Conservation (phyloP, 1,139 yeast species). For the Yamadazyma diddensiae region DNA sequence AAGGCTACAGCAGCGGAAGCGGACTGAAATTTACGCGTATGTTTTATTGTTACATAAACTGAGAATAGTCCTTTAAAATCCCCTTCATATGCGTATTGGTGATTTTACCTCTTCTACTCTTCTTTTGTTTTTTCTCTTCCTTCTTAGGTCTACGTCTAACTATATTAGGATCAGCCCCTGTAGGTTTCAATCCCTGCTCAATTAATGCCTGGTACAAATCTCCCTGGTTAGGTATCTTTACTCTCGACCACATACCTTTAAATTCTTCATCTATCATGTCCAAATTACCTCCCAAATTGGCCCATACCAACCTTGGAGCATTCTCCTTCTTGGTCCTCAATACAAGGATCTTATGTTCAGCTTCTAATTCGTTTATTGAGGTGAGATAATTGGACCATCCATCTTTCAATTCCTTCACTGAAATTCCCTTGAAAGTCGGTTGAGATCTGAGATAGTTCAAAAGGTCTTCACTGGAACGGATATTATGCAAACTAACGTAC, state of each 20-base stretch:
- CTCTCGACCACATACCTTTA: constrained; percentile 72
- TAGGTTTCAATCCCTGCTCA: constrained; percentile 88
- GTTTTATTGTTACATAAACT: constrained; percentile 24
- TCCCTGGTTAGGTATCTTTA: constrained; percentile 77
- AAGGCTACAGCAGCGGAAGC: not conserved
- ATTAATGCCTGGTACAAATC: constrained; percentile 72
- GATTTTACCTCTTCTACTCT: constrained; percentile 87
- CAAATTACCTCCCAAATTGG: constrained; percentile 73
- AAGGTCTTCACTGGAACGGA: constrained; percentile 75
- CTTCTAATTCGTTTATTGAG: constrained; percentile 74
- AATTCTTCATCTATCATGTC: constrained; percentile 82
- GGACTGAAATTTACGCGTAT: constrained; percentile 4
- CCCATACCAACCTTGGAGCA: constrained; percentile 88
- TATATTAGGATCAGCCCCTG: constrained; percentile 94
- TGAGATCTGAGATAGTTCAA: constrained; percentile 73
- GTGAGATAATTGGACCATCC: constrained; percentile 95
- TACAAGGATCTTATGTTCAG: constrained; percentile 73
- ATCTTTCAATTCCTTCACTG: constrained; percentile 87
- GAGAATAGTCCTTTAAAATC: constrained; percentile 79
- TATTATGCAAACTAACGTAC: constrained; percentile 86
- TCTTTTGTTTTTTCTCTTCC: constrained; percentile 76
- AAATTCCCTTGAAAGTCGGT: constrained; percentile 82
- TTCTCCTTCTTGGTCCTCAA: constrained; percentile 89
- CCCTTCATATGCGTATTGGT: constrained; percentile 97
- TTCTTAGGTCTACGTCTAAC: constrained; percentile 64